Percentiles rank a stretch among this genome's conserved stretches.
Conservation (phyloP, 805 yeast genomes). For the Babjeviella inositovora region DNA sequence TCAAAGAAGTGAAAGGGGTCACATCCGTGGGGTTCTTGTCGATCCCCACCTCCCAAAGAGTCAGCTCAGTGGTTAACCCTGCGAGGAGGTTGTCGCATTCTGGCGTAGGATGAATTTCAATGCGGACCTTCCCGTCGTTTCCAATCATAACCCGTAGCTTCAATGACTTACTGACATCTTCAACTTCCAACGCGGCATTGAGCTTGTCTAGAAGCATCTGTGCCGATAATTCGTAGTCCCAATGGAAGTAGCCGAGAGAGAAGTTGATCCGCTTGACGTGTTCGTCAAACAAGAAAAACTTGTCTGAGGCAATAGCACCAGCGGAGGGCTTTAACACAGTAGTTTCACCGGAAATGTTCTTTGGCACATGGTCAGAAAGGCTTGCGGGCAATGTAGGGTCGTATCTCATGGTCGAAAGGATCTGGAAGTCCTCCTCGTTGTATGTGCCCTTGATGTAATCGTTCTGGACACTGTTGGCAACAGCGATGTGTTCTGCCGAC, state of each 20-base stretch:
- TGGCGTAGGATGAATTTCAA: slow-evolving; percentile 15
- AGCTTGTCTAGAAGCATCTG: slow-evolving; percentile 22
- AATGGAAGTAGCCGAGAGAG: slow-evolving; percentile 36
- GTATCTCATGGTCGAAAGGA: slow-evolving; percentile 61
- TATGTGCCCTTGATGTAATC: too few relatives aligned
- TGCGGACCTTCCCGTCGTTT: slow-evolving; percentile 14
- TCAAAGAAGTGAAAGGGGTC: slow-evolving; percentile 74
- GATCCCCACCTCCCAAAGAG: slow-evolving; percentile 43
- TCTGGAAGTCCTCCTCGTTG: slow-evolving; percentile 23
- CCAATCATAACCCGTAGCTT: slow-evolving; percentile 30
- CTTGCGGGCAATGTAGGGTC: slow-evolving; percentile 49
- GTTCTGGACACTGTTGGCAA: too few relatives aligned
- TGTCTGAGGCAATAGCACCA: too few relatives aligned
- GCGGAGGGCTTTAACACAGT: too few relatives aligned
- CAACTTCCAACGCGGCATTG: slow-evolving; percentile 13
- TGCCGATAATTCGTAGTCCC: slow-evolving; percentile 24
- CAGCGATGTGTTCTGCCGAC: too few relatives aligned
- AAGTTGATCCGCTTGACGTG: slow-evolving; percentile 47
- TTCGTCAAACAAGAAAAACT: slow-evolving; percentile 45
- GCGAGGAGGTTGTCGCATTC: slow-evolving; percentile 8
- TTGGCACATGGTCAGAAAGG: too few relatives aligned
- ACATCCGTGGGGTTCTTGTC: slow-evolving; percentile 34
- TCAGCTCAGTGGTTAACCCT: slow-evolving; percentile 6
- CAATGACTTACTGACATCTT: slow-evolving; percentile 16
- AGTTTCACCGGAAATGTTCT: too few relatives aligned